Percentiles rank a stretch among this genome's conserved stretches.
These are phyloP conservation scores for Vitis rotundifolia DNA, from an alignment of 164 flowering plant genomes.

Conservation along the genomic window DNA sequence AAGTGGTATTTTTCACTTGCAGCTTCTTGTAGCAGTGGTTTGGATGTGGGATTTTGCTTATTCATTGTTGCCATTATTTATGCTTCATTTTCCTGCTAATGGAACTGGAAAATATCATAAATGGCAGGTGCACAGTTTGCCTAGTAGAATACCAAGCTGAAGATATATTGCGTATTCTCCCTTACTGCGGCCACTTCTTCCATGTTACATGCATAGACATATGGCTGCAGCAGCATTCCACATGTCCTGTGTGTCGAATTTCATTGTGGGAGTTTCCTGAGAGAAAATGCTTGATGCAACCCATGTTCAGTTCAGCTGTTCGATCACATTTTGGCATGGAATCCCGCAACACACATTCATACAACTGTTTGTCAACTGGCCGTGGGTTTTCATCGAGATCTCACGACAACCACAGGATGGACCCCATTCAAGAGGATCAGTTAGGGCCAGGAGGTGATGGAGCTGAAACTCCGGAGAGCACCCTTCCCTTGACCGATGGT, in stretches of 20 bases:
- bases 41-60: background rate
- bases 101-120: background rate
- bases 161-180: slow-evolving; percentile 80
- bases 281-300: slow-evolving; percentile 70
- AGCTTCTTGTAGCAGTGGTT: background rate
- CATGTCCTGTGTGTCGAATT: slow-evolving; percentile 92
- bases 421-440: slow-evolving; percentile 46
- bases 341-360: slow-evolving; percentile 35
- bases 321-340: slow-evolving; percentile 42
- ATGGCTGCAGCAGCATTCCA: slow-evolving; percentile 89
- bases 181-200: slow-evolving; percentile 85
- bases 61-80: no score
- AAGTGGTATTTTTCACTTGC: background rate
- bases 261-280: slow-evolving; percentile 70
- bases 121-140: slow-evolving; percentile 85
- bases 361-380: slow-evolving; percentile 36
- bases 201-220: slow-evolving; percentile 86
- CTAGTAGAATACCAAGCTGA: slow-evolving; percentile 71
- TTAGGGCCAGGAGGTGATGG: slow-evolving; percentile 31
- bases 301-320: slow-evolving; percentile 69
- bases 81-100: background rate
- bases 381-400: slow-evolving; percentile 38
- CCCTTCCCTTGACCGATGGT: slow-evolving; percentile 26
- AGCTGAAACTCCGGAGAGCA: slow-evolving; percentile 35
- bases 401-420: slow-evolving; percentile 35